Base-by-base conservation (phyloP, 2,329 filamentous ascomycete genomes). In the Aspergillus felis region DNA sequence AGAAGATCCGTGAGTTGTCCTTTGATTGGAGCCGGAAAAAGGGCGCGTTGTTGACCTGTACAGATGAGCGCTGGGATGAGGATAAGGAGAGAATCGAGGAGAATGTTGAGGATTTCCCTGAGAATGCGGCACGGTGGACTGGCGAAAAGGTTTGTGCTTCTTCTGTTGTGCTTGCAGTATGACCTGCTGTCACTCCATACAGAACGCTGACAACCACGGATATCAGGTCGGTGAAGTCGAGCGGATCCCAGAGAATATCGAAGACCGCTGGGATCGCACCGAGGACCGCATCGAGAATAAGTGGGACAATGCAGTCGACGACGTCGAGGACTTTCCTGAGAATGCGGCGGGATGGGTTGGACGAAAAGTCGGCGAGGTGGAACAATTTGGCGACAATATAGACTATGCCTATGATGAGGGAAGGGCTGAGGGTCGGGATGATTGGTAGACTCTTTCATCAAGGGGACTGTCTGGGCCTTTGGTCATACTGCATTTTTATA, bases 381-480 rank as follows among this genome's bases (percentile, higher is more conserved):
- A 80, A 65, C 57, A 70, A 35, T 79, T 77, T 57, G 77, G 69
- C 0, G 75, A 79, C 57, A 64, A 76, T 48, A 62, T 80, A 20
- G 75, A 74, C 42, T 61, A 76, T 66, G 69, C 76, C 14, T 80
- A 79, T 63, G 78, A 81, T 61, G 67, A 72, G 54, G 77, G 77
- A 4, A 66, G 71, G 54, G 68, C 54, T 3, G 66, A 70, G 55
- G 67, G 64, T 17, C 48, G 71, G 69, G 61, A 58, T 25, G 67
- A 64, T 29, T 47, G 44, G 44, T 47, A 27, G 24, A n/a, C 14
- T 9, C 42, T 1, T 46, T 12, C 10, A 14, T 6, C 20, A 20
- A 44, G 10, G 28, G 28, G 22, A 20, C 38, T 42, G 38, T 10
- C 17, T n/a, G 14, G 38, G 17, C 9, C 20, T n/a, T 20, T 20